A percentile compares a stretch with the other conserved stretches of the same genome.
Evolutionary conservation across 345 rosid genomes (phyloP).

Genomic region (Rhizophora apiculata): DNA sequence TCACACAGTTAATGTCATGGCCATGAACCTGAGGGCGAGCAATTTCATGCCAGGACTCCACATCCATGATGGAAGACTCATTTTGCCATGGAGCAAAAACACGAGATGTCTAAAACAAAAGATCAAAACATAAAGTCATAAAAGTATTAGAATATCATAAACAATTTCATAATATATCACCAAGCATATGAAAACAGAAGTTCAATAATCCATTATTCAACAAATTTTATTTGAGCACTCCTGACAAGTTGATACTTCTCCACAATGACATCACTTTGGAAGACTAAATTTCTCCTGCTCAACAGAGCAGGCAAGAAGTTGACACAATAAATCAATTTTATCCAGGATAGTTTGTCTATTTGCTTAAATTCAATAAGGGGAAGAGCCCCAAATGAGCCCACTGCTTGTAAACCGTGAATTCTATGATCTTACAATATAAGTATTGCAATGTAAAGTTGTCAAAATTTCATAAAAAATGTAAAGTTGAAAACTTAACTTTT

Average conservation of each 20-base stretch:
- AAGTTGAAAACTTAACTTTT: no score
- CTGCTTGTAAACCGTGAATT: background rate
- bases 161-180: background rate
- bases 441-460: no score
- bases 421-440: no score
- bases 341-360: background rate
- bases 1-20: conserved; percentile 81
- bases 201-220: background rate
- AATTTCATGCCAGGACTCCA: conserved; percentile 79
- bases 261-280: background rate
- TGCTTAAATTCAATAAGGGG: background rate
- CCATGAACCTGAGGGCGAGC: conserved; percentile 98
- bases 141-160: background rate
- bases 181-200: background rate
- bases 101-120: conserved; percentile 61
- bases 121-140: background rate
- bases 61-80: conserved; percentile 29
- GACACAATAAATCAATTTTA: background rate
- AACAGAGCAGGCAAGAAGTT: background rate
- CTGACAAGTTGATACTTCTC: no score
- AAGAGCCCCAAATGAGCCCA: background rate
- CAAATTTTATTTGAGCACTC: background rate
- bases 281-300: background rate
- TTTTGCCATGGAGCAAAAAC: conserved; percentile 78
- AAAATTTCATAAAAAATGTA: no score